A percentile compares a stretch with the other conserved stretches of the same genome.
Conservation (phyloP, 2,329 filamentous ascomycete species). For the Hymenoscyphus infarciens region DNA sequence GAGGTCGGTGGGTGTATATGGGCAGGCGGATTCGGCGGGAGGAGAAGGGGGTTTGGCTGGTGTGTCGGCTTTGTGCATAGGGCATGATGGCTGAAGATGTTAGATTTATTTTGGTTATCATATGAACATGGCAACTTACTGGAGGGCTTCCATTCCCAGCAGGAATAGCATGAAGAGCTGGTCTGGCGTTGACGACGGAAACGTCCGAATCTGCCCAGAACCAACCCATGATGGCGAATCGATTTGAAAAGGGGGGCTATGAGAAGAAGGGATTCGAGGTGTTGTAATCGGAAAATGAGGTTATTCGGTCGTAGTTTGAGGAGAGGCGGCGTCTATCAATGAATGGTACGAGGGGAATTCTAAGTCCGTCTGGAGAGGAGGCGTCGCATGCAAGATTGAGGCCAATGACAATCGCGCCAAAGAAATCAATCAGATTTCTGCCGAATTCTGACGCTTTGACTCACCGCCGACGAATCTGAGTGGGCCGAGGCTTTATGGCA, state of each 20-base stretch:
- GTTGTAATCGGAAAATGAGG: background rate
- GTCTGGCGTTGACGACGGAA: conserved; percentile 24
- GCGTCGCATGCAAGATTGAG: conserved; percentile 3
- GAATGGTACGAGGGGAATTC: conserved; percentile 4
- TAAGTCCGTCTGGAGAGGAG: background rate
- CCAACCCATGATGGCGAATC: conserved; percentile 30
- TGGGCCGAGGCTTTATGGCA: too few relatives aligned
- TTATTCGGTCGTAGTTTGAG: background rate
- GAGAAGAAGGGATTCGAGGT: background rate
- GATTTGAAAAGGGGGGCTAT: background rate
- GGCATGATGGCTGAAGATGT: conserved; percentile 56
- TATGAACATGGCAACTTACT: conserved; percentile 19
- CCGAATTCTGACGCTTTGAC: conserved; percentile 5
- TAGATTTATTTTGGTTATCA: background rate
- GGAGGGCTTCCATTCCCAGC: conserved; percentile 27
- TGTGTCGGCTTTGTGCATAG: conserved; percentile 57
- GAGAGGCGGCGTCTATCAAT: background rate
- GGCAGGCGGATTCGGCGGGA: conserved; percentile 34
- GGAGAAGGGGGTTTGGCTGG: conserved; percentile 30
- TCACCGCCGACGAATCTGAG: conserved; percentile 1
- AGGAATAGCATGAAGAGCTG: conserved; percentile 26
- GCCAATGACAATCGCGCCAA: conserved; percentile 1
- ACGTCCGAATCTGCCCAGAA: conserved; percentile 33
- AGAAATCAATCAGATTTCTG: conserved; percentile 13
- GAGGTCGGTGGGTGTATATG: conserved; percentile 32